Evolutionary conservation across 1,284 basidiomycete species (phyloP), one percentile per base, ranked within the genome.

Genomic region (Tylopilus sp.): DNA sequence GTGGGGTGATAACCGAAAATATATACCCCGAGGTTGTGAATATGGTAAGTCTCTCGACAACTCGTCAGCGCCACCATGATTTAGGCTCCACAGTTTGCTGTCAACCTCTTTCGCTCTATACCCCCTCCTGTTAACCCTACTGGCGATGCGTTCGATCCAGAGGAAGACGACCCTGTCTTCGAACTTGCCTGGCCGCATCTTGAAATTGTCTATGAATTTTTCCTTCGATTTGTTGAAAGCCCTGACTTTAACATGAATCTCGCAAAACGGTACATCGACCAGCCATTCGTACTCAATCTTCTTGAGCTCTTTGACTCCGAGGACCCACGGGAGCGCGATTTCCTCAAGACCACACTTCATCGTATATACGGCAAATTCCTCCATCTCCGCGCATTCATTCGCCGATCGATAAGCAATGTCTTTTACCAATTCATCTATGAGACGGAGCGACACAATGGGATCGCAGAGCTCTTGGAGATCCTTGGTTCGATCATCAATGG

Each of bases 331-430:
- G 96, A 99, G 73, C 91, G 96, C 60, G 96, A 99, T 70, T 99
- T 99, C 71, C 82, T 99, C 59, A 99, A 99, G 77, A 99, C 96
- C 5, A 99, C 96, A 2, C 77, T 99, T 31, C 96, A 99, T 69
- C 86, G 96, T 57, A 99, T 99, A 71, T 99, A 99, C 67, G 96
- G 96, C 68, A 99, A 99, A 78, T 99, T 99, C 78, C 83, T 99
- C 63, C 98, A 96, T 69, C 81, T 99, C 42, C 92, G 96, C 53
- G 95, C 96, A 35, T 99, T 98, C 72, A 99, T 99, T 65, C 89
- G 96, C 52, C 85, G 96, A 50, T 98, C 95, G 51, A 98, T 99
- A 83, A 97, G 97, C 80, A 96, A 99, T 63, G 95, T 99, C 65
- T 99, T 99, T 71, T 99, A 96, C 81, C 88, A 95, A 67, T 99